Evolutionary conservation across 352 stramenopile species (phyloP).

Genomic region (Globisporangium spinosum): DNA sequence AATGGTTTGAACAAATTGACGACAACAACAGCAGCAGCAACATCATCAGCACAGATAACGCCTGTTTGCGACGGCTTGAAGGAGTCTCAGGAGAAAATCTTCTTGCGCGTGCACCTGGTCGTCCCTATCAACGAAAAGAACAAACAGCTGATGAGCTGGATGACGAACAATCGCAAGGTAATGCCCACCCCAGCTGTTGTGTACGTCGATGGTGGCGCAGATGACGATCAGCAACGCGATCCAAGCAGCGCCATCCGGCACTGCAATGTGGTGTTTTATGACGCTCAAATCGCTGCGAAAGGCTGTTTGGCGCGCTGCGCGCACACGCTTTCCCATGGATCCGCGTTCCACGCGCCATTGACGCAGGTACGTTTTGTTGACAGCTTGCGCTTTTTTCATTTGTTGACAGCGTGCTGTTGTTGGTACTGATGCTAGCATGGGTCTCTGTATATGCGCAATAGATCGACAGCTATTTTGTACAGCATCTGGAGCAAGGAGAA

Average conservation of each 20-base stretch:
- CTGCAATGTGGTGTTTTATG: slow-evolving; percentile 28
- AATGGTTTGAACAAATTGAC: background rate
- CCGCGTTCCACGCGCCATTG: slow-evolving; percentile 11
- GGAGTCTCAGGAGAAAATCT: background rate
- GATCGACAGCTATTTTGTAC: slow-evolving; percentile 16
- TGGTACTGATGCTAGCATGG: background rate
- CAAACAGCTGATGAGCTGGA: background rate
- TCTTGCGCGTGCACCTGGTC: background rate
- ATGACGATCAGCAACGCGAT: background rate
- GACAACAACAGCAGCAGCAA: background rate
- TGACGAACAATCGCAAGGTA: background rate
- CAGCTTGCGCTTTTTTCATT: background rate
- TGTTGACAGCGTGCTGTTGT: background rate
- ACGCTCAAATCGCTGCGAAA: slow-evolving; percentile 15
- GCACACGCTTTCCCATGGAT: slow-evolving; percentile 7
- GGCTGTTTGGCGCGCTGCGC: slow-evolving; percentile 15
- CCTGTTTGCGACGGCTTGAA: background rate
- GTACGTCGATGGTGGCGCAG: background rate
- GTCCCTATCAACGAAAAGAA: background rate
- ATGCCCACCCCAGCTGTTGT: background rate
- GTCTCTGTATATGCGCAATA: background rate
- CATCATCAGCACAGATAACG: background rate
- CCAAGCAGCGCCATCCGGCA: background rate
- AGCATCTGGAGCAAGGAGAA: background rate
- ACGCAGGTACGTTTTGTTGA: slow-evolving; percentile 5